Evolutionary conservation across 805 yeast genomes (phyloP).

Genomic region (Metschnikowia koreensis): DNA sequence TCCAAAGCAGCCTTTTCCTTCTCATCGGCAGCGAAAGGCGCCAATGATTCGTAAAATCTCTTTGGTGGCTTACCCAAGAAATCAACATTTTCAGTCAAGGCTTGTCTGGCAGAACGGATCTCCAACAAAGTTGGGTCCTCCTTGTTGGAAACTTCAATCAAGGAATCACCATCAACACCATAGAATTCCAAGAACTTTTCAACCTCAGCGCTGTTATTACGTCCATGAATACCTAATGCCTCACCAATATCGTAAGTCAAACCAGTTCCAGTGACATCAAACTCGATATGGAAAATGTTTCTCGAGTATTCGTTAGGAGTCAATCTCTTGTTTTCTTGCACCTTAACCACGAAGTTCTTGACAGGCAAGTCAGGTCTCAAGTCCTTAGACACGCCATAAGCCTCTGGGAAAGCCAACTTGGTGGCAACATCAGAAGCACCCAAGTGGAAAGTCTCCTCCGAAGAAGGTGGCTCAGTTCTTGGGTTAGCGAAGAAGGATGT

Average conservation of each 20-base stretch:
- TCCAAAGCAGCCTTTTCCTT: conserved; percentile 61
- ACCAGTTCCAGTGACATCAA: conserved; percentile 88
- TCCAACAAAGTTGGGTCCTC: conserved; percentile 60
- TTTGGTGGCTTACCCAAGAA: conserved; percentile 94
- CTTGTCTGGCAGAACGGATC: conserved; percentile 79
- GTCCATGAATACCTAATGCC: conserved; percentile 93
- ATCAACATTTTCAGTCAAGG: conserved; percentile 77
- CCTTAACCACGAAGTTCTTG: conserved; percentile 81
- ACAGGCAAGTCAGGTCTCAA: conserved; percentile 91
- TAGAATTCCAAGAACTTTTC: conserved; percentile 66
- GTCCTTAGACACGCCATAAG: conserved; percentile 53
- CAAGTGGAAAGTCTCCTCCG: conserved; percentile 37
- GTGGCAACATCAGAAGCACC: conserved; percentile 54
- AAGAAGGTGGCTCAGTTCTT: conserved; percentile 30
- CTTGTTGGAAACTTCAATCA: conserved; percentile 69
- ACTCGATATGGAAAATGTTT: conserved; percentile 94
- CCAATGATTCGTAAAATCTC: conserved; percentile 83
- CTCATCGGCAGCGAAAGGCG: conserved; percentile 68
- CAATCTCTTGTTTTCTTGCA: conserved; percentile 86
- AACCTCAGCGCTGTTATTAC: conserved; percentile 68
- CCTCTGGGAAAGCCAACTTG: conserved; percentile 77
- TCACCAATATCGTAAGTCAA: conserved; percentile 92
- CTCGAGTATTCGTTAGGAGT: conserved; percentile 89
- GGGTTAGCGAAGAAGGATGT: conserved; percentile 66
- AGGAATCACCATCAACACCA: conserved; percentile 65